Conservation (phyloP, 192 early-diverging fungal genomes). For the Borealophlyctis nickersoniae region DNA sequence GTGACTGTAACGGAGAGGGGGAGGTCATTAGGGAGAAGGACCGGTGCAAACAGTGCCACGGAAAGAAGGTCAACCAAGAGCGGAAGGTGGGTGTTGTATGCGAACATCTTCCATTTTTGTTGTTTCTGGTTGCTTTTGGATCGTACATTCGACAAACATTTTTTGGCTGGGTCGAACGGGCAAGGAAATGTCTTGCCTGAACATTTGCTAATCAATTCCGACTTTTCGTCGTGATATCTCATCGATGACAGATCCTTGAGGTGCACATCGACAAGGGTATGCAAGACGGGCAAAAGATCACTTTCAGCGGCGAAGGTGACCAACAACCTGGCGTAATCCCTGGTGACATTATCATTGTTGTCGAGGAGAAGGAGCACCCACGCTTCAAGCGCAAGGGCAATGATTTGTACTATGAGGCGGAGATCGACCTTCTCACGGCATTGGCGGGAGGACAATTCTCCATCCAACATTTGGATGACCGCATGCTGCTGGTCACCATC, state of each 20-base stretch:
- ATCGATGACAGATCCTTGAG: slow-evolving; percentile 69
- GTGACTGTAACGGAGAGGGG: slow-evolving; percentile 85
- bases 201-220: too few relatives aligned
- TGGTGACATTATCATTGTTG: slow-evolving; percentile 96
- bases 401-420: slow-evolving; percentile 87
- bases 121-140: too few relatives aligned
- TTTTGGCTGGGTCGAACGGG: neutral
- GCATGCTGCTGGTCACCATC: slow-evolving; percentile 81
- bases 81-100: slow-evolving; percentile 69
- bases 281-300: slow-evolving; percentile 93
- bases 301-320: slow-evolving; percentile 94
- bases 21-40: slow-evolving; percentile 88
- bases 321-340: slow-evolving; percentile 89
- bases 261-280: slow-evolving; percentile 98
- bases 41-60: slow-evolving; percentile 87
- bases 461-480: slow-evolving; percentile 92
- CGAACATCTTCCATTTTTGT: neutral
- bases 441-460: slow-evolving; percentile 91
- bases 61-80: slow-evolving; percentile 81
- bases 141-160: slow-evolving; percentile 1
- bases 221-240: too few relatives aligned
- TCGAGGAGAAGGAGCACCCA: slow-evolving; percentile 94
- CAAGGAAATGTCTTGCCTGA: too few relatives aligned
- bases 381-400: slow-evolving; percentile 90
- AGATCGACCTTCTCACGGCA: slow-evolving; percentile 92